Evolutionary conservation across 2,329 filamentous ascomycete species (phyloP), one percentile per base, ranked within the genome.

Genomic region (Didymella arachidicola): DNA sequence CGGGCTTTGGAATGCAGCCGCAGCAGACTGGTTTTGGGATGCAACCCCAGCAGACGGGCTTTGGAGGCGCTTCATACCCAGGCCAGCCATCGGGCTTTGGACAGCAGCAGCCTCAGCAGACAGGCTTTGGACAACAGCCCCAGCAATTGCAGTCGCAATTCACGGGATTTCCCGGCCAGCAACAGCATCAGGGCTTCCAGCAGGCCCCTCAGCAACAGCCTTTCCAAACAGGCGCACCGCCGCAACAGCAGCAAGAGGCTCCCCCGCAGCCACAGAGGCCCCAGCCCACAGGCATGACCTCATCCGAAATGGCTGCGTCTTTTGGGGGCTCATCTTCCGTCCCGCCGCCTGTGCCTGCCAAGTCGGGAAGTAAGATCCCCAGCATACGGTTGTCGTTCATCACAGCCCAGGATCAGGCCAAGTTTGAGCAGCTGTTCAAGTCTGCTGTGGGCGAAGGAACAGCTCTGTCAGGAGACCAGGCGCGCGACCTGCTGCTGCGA

Each of bases 351-450:
- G 85, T 89, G 69, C 87, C 89, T 64, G 84, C 89, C 7, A 87
- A 86, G 70, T 77, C 82, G 42, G 79, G 84, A 12, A 88, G 86
- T 68, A 95, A 90, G 80, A 97, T 99, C 56, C 95, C 95, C 27
- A 98, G 91, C 75, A 96, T 98, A 65, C 86, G 95, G 48, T 81
- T 99, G 61, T 97, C 93, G 3, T 99, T 99, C 77, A 97, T 99
- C 72, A 97, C 94, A 2, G 93, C 92, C 26, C 87, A 90, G 71
- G 95, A 99, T 74, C 95, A 99, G 79, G 86, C 92, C 72, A 97
- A 97, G 80, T 99, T 99, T 70, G 95, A 99, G 81, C 95, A 95
- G 57, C 81, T 99, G 41, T 99, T 99, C 83, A 97, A 95, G 80
- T 96, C 93, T 54, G 94, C 95, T 14, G 92, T 94, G 34, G 92